A percentile compares a stretch with the other conserved stretches of the same genome.
These are phyloP conservation scores for Penicillium crystallinum DNA, from an alignment of 495 filamentous ascomycete genomes.

Conservation along the genomic window DNA sequence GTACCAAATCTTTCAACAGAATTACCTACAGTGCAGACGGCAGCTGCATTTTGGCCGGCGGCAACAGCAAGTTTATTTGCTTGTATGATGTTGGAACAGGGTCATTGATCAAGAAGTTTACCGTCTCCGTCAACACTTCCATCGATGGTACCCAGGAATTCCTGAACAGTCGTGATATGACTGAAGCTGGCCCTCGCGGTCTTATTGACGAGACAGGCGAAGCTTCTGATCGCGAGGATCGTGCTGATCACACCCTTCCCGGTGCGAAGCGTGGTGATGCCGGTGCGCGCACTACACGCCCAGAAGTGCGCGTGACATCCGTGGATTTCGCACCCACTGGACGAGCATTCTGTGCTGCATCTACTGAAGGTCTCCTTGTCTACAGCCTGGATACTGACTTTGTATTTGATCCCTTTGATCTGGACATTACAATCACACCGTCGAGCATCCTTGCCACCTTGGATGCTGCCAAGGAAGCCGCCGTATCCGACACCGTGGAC, in stretches of 20 bases:
- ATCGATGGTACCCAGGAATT: conserved; percentile 95
- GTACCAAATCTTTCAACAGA: conserved; percentile 83
- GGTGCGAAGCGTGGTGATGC: conserved; percentile 83
- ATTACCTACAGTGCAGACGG: conserved; percentile 90
- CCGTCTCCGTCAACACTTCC: conserved; percentile 87
- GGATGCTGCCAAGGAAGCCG: conserved; percentile 38
- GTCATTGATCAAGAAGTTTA: conserved; percentile 88
- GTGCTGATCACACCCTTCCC: conserved; percentile 78
- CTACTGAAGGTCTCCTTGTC: conserved; percentile 87
- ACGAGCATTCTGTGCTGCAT: conserved; percentile 87
- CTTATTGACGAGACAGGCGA: conserved; percentile 85
- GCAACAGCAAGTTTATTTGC: conserved; percentile 97
- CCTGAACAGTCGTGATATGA: conserved; percentile 84
- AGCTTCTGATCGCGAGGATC: conserved; percentile 80
- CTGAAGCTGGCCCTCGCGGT: conserved; percentile 79
- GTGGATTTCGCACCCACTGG: conserved; percentile 87
- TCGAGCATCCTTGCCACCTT: conserved; percentile 71
- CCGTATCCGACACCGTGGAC: conserved; percentile 24
- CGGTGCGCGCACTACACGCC: conserved; percentile 63
- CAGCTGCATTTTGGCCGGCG: conserved; percentile 79
- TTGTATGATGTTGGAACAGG: conserved; percentile 87
- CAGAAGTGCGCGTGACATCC: conserved; percentile 80
- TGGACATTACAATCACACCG: conserved; percentile 88
- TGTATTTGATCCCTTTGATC: conserved; percentile 88
- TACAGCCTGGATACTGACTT: conserved; percentile 80